A percentile compares a stretch with the other conserved stretches of the same genome.
These are phyloP conservation scores for Quercus dentata DNA, from an alignment of 306 rosid species.

Conservation along the genomic window DNA sequence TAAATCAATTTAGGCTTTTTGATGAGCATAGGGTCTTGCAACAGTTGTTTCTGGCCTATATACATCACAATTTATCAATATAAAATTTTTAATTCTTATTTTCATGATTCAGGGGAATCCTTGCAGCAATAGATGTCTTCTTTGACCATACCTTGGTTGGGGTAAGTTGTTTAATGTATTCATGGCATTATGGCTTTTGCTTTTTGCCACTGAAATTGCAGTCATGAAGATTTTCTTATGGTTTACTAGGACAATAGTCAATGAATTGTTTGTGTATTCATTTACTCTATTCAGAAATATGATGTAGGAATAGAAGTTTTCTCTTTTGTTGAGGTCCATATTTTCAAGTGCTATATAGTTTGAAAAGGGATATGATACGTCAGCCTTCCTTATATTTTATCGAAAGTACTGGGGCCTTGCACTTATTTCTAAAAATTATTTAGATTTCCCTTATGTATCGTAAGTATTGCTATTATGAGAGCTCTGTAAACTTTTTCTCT, in stretches of 20 bases:
- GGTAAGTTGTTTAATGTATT: conserved; percentile 58
- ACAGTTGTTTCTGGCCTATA: neutral
- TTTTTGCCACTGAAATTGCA: neutral
- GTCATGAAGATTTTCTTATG: neutral
- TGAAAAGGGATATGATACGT: too few relatives aligned
- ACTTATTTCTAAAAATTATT: too few relatives aligned
- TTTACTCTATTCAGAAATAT: neutral
- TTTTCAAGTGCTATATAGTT: too few relatives aligned
- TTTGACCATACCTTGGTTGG: conserved; percentile 78
- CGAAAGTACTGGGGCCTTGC: too few relatives aligned
- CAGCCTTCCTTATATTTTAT: too few relatives aligned
- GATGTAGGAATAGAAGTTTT: too few relatives aligned
- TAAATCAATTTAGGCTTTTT: neutral
- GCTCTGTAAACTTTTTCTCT: too few relatives aligned
- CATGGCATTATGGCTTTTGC: conserved; percentile 7
- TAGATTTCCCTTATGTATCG: too few relatives aligned
- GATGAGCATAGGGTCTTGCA: neutral
- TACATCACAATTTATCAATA: neutral
- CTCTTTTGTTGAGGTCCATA: too few relatives aligned
- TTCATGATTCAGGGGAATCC: conserved; percentile 72
- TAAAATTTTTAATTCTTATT: neutral
- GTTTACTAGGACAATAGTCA: neutral
- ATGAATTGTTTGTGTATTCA: neutral
- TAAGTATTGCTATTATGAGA: too few relatives aligned
- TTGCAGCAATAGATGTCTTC: conserved; percentile 87